Evolutionary conservation across 2,329 filamentous ascomycete genomes (phyloP).

Genomic region (Ophiostoma perfectum): DNA sequence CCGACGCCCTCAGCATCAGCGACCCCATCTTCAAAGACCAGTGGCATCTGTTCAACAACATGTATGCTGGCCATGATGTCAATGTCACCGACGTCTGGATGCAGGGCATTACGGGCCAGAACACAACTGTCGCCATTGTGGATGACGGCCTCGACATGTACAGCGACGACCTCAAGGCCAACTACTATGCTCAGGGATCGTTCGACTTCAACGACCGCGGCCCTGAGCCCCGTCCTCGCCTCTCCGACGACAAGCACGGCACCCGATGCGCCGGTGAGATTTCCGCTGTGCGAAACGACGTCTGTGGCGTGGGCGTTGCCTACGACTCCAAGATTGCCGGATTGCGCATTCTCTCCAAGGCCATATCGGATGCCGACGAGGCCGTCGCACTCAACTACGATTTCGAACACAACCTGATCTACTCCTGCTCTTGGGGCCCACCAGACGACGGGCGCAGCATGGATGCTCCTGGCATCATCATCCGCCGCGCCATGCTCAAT

Average conservation of each 20-base stretch:
- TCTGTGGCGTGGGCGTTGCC: constrained; percentile 92
- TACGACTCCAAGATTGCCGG: constrained; percentile 88
- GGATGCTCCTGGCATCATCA: constrained; percentile 86
- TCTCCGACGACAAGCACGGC: constrained; percentile 82
- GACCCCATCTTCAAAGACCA: constrained; percentile 92
- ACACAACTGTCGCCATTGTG: constrained; percentile 85
- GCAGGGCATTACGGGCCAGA: constrained; percentile 82
- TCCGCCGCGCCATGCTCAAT: constrained; percentile 84
- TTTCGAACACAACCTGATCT: constrained; percentile 88
- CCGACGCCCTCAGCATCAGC: constrained; percentile 62
- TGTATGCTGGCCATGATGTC: constrained; percentile 80
- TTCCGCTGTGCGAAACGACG: constrained; percentile 82
- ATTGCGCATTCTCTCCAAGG: constrained; percentile 84
- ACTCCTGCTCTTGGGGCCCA: constrained; percentile 97
- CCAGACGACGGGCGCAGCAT: constrained; percentile 90
- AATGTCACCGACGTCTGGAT: constrained; percentile 95
- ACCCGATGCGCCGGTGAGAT: constrained; percentile 95
- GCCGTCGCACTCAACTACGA: constrained; percentile 88
- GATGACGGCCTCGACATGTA: constrained; percentile 96
- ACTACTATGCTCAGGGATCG: constrained; percentile 89
- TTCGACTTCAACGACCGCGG: constrained; percentile 92
- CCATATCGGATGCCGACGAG: constrained; percentile 89
- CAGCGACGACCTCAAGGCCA: constrained; percentile 83
- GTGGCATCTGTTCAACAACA: constrained; percentile 88
- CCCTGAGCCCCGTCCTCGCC: constrained; percentile 71